Evolutionary conservation across 1,284 basidiomycete genomes (phyloP).

Genomic region (Neotropicomus parvogracilis): DNA sequence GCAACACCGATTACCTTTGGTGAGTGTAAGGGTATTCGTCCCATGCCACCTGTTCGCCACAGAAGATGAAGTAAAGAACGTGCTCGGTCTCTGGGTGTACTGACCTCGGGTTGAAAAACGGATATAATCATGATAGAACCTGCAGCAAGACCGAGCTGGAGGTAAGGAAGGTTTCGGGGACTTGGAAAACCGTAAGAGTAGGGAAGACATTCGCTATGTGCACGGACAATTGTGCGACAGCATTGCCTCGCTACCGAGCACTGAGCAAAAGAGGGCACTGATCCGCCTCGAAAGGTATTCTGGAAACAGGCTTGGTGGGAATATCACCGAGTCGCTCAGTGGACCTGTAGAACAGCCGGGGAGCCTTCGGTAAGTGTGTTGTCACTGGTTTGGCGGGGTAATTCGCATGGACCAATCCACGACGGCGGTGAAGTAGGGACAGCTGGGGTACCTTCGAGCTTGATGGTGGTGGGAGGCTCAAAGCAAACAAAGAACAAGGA

Average conservation of each 20-base stretch:
- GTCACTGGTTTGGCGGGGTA: too few relatives aligned
- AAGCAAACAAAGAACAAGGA: too few relatives aligned
- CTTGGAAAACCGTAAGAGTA: slow-evolving; percentile 22
- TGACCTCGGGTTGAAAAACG: slow-evolving; percentile 58
- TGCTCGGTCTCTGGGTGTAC: neutral
- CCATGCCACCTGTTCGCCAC: slow-evolving; percentile 39
- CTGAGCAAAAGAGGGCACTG: slow-evolving; percentile 6
- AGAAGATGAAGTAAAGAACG: neutral
- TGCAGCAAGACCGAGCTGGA: slow-evolving; percentile 9
- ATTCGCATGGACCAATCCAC: too few relatives aligned
- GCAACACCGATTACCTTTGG: slow-evolving; percentile 69
- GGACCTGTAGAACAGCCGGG: neutral
- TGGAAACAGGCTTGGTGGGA: slow-evolving; percentile 20
- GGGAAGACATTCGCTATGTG: slow-evolving; percentile 30
- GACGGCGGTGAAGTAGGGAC: too few relatives aligned
- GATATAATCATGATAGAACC: slow-evolving; percentile 64
- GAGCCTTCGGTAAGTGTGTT: neutral
- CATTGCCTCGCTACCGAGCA: slow-evolving; percentile 26
- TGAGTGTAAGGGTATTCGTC: slow-evolving; percentile 50
- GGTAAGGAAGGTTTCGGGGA: slow-evolving; percentile 9
- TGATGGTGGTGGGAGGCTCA: too few relatives aligned
- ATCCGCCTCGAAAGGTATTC: slow-evolving; percentile 12
- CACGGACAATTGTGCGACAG: slow-evolving; percentile 23
- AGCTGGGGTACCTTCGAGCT: too few relatives aligned
- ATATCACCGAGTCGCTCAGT: too few relatives aligned